Evolutionary conservation across 2,329 filamentous ascomycete species (phyloP), one percentile per base, ranked within the genome.

Genomic region (Aspergillus sp.): DNA sequence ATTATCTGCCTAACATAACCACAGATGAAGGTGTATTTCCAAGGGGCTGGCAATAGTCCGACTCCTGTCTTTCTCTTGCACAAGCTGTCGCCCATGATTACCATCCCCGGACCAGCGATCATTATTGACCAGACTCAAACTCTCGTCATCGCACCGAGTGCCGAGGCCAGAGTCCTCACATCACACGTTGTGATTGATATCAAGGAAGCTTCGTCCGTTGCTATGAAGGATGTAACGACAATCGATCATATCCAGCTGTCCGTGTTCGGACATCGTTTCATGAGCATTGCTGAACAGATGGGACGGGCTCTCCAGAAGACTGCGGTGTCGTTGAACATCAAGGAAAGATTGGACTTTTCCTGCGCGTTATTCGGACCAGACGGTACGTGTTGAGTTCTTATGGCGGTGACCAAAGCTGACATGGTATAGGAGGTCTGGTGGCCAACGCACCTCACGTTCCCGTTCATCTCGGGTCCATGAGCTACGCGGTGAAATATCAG

Each of bases 131-230:
- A 73, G 29, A 76, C 73, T 0, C 93, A 97, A 71, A 97, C 93
- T 0, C 94, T 97, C 57, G 89, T 97, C 0, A 86, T 97, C 2
- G 89, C 89, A 0, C 93, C 92, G 0, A 83, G 82, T 23, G 84
- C 91, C 2, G 83, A 84, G 19, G 93, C 92, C 0, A 74, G 91
- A 19, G 79, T 96, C 29, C 85, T 96, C 16, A 81, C 90, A 57
- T 96, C 91, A 0, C 93, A 96, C 63, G 90, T 97, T 6, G 81
- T 97, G 5, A 92, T 97, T 65, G 91, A 96, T 59, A 82, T 94
- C 14, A 81, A 67, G 55, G 25, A 29, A 7, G 2, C 25, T 54
- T 58, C 7, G 49, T 58, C 17, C 32, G 9, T 29, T 7, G 55
- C 19, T 52, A 57, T 2, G 61, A 58, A 16, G 53, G 48, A 1